Base-by-base conservation (phyloP, 192 early-diverging fungal species). In the Entomortierella beljakovae region DNA sequence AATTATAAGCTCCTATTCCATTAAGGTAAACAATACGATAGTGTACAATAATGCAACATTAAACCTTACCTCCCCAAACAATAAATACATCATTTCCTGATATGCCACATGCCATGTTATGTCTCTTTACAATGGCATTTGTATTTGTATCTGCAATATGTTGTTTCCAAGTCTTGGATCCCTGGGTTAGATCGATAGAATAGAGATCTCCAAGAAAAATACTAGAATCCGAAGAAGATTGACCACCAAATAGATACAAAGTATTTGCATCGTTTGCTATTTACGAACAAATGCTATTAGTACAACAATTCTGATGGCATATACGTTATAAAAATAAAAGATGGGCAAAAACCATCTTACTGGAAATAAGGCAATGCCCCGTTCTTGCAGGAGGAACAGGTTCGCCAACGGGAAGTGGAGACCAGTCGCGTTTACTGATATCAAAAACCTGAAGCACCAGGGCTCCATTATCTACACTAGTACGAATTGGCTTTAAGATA, bases 231-330 rank as follows among this genome's bases (percentile, higher is more conserved):
- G 31, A 43, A 40, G n/a, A 25, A n/a, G 13, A 22, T n/a, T 5
- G 16, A n/a, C 68, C 68, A 26, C 68, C 68, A 46, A 70, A 61
- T 1, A 70, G 13, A 28, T 61, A 70, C 20, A 20, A 70, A n/a
- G n/a, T 54, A 11, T 32, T 48, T 7, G 57, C 67, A 42, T 58
- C 18, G 15, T 15, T 22, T 2, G 40, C 66, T 68, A 59, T 43
- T 7, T 40, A 2, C 26, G 25, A 43, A 33, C 9, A 31, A n/a
- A 31, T 26, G n/a, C 11, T 42, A 22, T 32, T 9, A 67, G 49
- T 3, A 31, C 6, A 18, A 32, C 18, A 50, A 3, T 25, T 51
- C 22, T 48, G 40, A 3, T 5, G 28, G 26, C 60, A 31, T 48
- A 20, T 20, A 11, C 40, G 18, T 26, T 16, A 43, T 3, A 31